Evolutionary conservation across 2,329 filamentous ascomycete genomes (phyloP), one percentile per base, ranked within the genome.

Genomic region (Sphaerulina vaccinii): DNA sequence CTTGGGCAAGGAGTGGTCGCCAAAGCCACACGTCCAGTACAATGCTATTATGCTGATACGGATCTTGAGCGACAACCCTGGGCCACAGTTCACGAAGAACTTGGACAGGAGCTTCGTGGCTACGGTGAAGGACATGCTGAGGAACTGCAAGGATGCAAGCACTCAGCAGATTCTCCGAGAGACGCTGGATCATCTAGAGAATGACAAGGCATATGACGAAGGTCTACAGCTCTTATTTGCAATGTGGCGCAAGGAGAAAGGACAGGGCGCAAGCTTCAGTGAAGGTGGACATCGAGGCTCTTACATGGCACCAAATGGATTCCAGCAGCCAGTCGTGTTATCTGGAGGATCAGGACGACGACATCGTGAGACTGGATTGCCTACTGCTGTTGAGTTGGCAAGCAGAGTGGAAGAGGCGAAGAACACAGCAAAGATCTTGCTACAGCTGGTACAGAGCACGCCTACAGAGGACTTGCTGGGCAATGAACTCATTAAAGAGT

Each of bases 31-130:
- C 63, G 84, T 85, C 61, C 92, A 97, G 71, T 97, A 96, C 79
- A 96, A 97, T 73, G 87, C 90, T 57, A 84, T 97, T 65, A 97
- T 97, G 93, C 81, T 99, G 50, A 79, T 95, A 61, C 86, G 92
- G 56, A 99, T 99, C 65, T 76, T 99, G 59, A 80, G 85, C 62
- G 91, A 97, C 70, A 96, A 99, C 68, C 93, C 93, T 0, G 92
- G 92, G 23, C 79, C 81, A 47, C 90, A 84, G 1, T 99, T 99
- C 66, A 96, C 92, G n/a, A 82, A 87, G 60, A 91, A 95, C 68
- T 71, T 97, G 36, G 91, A 96, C 70, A 79, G 85, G 65, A 89
- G 89, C 64, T 97, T 96, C 66, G 82, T 88, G 47, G 79, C 86
- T 36, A 84, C 84, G 0, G 73, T 88, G 13, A 92, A 91, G 72